phyloP scores from a whole-genome alignment of 345 rosid genomes.

The Arabidopsis suecica region DNA sequence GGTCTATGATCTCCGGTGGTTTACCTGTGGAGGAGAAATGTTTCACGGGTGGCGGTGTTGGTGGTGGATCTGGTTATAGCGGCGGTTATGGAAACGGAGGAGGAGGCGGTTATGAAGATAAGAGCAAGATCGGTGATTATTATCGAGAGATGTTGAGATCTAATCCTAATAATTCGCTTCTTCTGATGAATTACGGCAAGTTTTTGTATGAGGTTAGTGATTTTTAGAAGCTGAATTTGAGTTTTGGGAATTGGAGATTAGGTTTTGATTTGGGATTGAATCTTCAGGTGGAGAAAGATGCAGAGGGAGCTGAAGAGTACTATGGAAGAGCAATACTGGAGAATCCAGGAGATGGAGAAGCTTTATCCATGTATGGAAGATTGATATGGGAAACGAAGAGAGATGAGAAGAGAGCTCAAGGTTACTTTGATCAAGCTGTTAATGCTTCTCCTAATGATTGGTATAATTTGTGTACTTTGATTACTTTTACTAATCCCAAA shows the following conservation, averaged over 20 bases:
- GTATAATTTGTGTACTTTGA: constrained; percentile 28
- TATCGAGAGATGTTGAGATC: constrained; percentile 68
- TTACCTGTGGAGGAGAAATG: constrained; percentile 54
- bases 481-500: background rate
- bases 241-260: background rate
- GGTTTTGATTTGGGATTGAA: background rate
- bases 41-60: constrained; percentile 48
- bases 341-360: constrained; percentile 82
- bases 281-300: constrained; percentile 59
- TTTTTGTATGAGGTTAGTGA: constrained; percentile 71
- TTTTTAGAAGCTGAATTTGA: background rate
- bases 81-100: constrained; percentile 41
- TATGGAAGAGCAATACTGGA: constrained; percentile 82
- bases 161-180: constrained; percentile 65
- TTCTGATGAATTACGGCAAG: constrained; percentile 78
- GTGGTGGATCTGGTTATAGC: constrained; percentile 45
- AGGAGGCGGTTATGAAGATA: constrained; percentile 39
- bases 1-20: constrained; percentile 42
- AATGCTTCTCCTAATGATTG: constrained; percentile 74
- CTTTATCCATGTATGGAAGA: constrained; percentile 71
- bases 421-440: constrained; percentile 77
- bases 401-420: constrained; percentile 65
- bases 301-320: constrained; percentile 65
- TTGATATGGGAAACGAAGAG: constrained; percentile 74
- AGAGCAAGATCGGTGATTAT: constrained; percentile 64